Evolutionary conservation across 805 yeast species (phyloP), one percentile per base, ranked within the genome.

Genomic region (Ogataea dorogensis): DNA sequence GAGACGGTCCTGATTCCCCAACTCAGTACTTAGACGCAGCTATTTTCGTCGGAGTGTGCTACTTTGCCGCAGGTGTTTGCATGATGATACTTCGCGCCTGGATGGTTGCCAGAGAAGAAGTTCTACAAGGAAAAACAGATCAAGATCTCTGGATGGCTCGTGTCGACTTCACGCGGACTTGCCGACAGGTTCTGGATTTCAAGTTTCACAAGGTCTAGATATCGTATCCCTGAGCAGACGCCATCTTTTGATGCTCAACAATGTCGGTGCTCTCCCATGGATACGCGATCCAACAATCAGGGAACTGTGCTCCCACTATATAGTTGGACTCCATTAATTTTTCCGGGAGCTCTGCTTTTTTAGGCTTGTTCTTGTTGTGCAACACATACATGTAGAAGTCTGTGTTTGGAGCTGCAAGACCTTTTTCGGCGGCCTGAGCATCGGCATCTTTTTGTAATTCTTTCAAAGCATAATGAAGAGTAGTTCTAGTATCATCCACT

Each of bases 191-290:
- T 3, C 21, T 46, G 13, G 26, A 36, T 15, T 40, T 31, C 12
- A 31, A 31, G 20, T 44, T 27, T 24, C 37, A 42, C 22, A 46
- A 51, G 32, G 28, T 51, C 9, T 44, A 31, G 34, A 52, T 52
- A 53, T 84, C 89, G 51, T 83, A 81, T 18, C 83, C 89, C 64
- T 84, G 93, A 51, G 73, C 75, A 44, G 78, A 69, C 25, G 91
- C 89, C 67, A 65, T 77, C 60, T 72, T 69, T 24, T 85, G 81
- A 50, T 84, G 93, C 58, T 64, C 67, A 16, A 80, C 87, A 53
- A 84, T 83, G 58, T 84, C 89, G 38, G 73, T 71, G 13, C 83
- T 73, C 58, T 84, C 93, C 94, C 94, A 84, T 29, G 94, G 94
- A 53, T 84, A 84, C 15, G 93, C 89, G 47, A 81, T 83, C 94